phyloP scores from a whole-genome alignment of 2,329 filamentous ascomycete species.

The Macrophomina tecta region DNA sequence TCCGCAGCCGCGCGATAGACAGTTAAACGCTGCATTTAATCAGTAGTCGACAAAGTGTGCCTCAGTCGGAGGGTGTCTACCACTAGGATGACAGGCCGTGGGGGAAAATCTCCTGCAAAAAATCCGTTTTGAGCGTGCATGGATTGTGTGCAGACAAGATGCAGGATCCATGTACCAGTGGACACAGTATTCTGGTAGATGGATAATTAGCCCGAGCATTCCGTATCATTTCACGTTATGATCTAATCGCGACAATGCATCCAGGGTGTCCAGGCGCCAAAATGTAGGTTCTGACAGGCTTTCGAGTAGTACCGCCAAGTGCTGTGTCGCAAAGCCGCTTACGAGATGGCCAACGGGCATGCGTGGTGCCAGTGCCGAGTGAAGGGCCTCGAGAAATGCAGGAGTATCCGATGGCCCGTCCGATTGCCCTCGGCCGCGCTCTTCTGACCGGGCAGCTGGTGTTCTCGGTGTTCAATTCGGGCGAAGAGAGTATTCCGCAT shows the following conservation, averaged over 20 bases:
- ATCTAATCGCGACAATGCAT: background rate
- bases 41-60: background rate
- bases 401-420: constrained; percentile 11
- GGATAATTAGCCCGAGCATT: no score
- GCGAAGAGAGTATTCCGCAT: constrained; percentile 8
- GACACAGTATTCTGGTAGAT: no score
- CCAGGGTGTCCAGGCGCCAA: background rate
- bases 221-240: background rate
- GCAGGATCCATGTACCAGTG: no score
- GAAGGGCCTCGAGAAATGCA: constrained; percentile 13
- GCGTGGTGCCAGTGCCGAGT: background rate
- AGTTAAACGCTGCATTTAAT: constrained; percentile 1
- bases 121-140: no score
- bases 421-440: background rate
- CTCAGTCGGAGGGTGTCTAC: background rate
- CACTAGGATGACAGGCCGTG: no score
- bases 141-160: no score
- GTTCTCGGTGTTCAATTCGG: background rate
- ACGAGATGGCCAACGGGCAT: background rate
- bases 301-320: background rate
- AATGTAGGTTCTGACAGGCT: background rate
- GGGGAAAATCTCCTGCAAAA: no score
- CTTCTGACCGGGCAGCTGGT: constrained; percentile 2
- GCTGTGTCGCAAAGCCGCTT: constrained; percentile 2
- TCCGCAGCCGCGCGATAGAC: background rate